Evolutionary conservation across 2,329 filamentous ascomycete genomes (phyloP).

Genomic region (Alternaria viburni): DNA sequence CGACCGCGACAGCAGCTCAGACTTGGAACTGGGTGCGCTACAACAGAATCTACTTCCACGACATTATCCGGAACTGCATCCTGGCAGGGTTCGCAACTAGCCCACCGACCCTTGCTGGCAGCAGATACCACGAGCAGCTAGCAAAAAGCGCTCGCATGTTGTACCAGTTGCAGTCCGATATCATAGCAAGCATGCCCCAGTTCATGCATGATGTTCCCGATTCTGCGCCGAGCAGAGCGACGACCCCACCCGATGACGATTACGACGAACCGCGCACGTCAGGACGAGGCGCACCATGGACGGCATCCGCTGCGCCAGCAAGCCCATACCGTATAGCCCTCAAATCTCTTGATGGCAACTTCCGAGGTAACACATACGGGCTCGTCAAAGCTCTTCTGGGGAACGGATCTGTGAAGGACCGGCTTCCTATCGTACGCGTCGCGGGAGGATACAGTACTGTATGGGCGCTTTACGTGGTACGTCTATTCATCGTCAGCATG

Average conservation of each 20-base stretch:
- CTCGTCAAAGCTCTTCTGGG: background rate
- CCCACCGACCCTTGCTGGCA: conserved; percentile 33
- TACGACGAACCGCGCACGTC: background rate
- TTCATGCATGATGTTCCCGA: conserved; percentile 42
- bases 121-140: conserved; percentile 28
- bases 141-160: conserved; percentile 30
- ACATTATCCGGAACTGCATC: conserved; percentile 43
- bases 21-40: conserved; percentile 46
- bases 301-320: background rate
- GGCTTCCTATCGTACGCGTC: conserved; percentile 39
- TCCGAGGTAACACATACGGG: conserved; percentile 12
- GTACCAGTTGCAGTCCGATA: conserved; percentile 38
- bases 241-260: background rate
- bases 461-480: conserved; percentile 40
- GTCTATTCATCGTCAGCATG: background rate
- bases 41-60: conserved; percentile 42
- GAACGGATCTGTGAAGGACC: conserved; percentile 12
- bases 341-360: conserved; percentile 33
- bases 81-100: conserved; percentile 31
- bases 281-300: background rate
- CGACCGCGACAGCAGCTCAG: conserved; percentile 31
- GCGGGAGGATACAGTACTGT: conserved; percentile 40
- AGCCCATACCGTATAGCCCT: background rate
- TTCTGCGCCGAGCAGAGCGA: conserved; percentile 3
- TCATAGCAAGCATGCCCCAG: conserved; percentile 44